Evolutionary conservation across 75 land plant genomes (phyloP).

Genomic region (Sequoia sempervirens): DNA sequence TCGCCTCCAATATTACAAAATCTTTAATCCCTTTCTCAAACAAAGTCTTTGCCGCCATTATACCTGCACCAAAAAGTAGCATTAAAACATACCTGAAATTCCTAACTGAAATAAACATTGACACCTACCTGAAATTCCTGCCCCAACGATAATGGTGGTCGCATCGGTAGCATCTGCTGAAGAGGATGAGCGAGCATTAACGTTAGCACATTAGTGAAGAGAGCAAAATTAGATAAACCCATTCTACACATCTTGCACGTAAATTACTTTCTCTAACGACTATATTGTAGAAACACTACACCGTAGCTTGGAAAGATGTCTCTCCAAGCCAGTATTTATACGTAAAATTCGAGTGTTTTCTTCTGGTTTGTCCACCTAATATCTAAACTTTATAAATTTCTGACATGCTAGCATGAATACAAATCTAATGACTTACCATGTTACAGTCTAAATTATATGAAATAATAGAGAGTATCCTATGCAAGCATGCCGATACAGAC

Average conservation of each 20-base stretch:
- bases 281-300: too few species aligned
- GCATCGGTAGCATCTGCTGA: neutral
- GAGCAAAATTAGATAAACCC: neutral
- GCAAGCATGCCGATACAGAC: too few species aligned
- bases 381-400: too few species aligned
- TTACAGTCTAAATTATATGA: too few species aligned
- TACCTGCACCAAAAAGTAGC: conserved; percentile 30
- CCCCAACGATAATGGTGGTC: conserved; percentile 25
- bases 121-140: conserved; percentile 23
- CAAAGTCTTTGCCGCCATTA: conserved; percentile 51
- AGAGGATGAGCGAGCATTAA: neutral
- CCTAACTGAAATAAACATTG: neutral
- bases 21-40: conserved; percentile 45
- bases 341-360: too few species aligned
- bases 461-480: too few species aligned
- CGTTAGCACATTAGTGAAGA: neutral
- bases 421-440: too few species aligned
- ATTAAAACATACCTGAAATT: conserved; percentile 19
- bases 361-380: too few species aligned
- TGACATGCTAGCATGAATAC: too few species aligned
- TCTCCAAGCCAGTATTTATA: too few species aligned
- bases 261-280: too few species aligned
- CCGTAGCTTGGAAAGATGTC: too few species aligned
- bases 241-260: neutral
- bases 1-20: conserved; percentile 56